Evolutionary conservation across 495 filamentous ascomycete species (phyloP), one percentile per base, ranked within the genome.

Genomic region (Filosporella fistucella): DNA sequence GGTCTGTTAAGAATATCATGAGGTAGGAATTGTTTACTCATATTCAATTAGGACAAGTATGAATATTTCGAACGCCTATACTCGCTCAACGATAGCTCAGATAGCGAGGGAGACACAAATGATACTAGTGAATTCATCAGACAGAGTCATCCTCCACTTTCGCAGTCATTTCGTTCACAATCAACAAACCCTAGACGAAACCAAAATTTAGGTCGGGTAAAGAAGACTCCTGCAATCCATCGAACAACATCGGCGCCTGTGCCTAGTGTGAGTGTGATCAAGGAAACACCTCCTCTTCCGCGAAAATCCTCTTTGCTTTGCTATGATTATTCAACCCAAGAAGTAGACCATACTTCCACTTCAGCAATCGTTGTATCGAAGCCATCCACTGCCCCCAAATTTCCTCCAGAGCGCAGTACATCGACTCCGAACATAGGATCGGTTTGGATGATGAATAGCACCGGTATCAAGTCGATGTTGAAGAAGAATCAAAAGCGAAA

Each of bases 401-500:
- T 35, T 1, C 28, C 39, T 39, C 39, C 4, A 48, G 49, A 25
- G 47, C 48, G 47, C 37, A 54, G 38, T 12, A 30, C 44, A 34
- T 57, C 47, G 46, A 38, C 57, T 61, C 59, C 51, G 5, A 40
- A 47, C 1, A 42, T 47, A 10, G 56, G 56, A 3, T 40, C 55
- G 5, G 33, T 49, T 24, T 14, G 51, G 21, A 48, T 55, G 49
- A 32, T 24, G 33, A 51, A 52, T 21, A 51, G 56, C 18, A 52
- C 46, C 8, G 39, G 48, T 24, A 44, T 51, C 28, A 54, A 49
- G 23, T 50, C 41, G 20, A 44, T 51, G 51, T 21, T 46, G 11
- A 49, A 47, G 40, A 52, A 48, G 20, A 56, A 47, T 16, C 62
- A 57, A 37, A 83, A 83, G 54, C 64, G 78, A 41, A 85, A 81